These are phyloP conservation scores for Pseudozyma sp. DNA, from an alignment of 1,284 basidiomycete genomes.

Conservation along the genomic window DNA sequence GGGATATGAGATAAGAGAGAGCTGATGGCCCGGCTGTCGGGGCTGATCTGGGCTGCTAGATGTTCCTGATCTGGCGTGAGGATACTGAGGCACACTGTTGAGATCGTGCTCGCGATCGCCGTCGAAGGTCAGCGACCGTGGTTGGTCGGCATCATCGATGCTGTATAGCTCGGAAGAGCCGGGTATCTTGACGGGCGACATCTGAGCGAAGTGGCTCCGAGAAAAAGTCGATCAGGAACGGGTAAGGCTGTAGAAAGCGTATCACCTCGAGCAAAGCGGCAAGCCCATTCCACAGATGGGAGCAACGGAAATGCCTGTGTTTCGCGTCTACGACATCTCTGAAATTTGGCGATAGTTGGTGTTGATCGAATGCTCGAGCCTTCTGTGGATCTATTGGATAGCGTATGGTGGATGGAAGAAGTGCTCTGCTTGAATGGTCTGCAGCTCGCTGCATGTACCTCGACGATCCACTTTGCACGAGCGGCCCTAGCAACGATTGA, in stretches of 20 bases:
- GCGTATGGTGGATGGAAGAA: no score
- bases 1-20: constrained; percentile 12
- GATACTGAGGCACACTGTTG: constrained; percentile 25
- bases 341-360: no score
- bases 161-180: constrained; percentile 32
- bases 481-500: no score
- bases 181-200: constrained; percentile 5
- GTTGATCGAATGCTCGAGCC: no score
- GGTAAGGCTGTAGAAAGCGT: not conserved
- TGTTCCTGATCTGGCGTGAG: constrained; percentile 12
- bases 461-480: no score
- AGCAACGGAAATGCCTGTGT: no score
- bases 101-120: constrained; percentile 7
- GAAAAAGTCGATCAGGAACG: no score
- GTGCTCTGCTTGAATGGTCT: not conserved
- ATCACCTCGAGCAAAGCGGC: no score
- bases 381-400: no score
- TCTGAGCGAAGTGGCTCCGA: not conserved
- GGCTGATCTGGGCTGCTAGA: not conserved
- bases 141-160: constrained; percentile 6
- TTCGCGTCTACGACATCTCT: no score
- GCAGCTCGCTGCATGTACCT: no score
- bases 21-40: constrained; percentile 4
- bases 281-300: no score
- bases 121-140: not conserved